Evolutionary conservation across 73 alveolate genomes (phyloP).

Genomic region (Paramecium sexaurelia): DNA sequence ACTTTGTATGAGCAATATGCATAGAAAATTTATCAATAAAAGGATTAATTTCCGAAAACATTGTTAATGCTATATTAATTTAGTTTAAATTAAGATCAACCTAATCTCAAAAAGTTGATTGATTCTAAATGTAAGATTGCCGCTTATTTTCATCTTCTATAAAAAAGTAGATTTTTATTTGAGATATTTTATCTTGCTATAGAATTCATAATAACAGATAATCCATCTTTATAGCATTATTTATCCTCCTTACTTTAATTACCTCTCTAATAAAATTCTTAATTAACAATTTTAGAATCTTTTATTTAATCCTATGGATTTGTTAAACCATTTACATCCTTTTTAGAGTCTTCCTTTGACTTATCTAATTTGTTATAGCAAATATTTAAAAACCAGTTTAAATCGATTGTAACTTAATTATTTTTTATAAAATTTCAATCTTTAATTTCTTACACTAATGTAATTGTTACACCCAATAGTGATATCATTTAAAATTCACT

Average conservation of each 20-base stretch:
- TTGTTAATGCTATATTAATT: not conserved
- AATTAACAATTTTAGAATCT: not conserved
- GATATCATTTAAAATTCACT: not conserved
- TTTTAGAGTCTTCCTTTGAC: not conserved
- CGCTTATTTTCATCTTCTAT: not conserved
- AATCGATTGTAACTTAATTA: not conserved
- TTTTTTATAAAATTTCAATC: not conserved
- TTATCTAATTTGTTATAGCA: not conserved
- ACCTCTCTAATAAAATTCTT: not conserved
- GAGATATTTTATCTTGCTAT: not conserved
- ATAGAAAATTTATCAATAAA: not conserved
- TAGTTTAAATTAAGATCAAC: not conserved
- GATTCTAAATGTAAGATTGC: not conserved
- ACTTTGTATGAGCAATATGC: not conserved
- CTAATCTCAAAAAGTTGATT: not conserved
- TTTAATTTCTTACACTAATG: not conserved
- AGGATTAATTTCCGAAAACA: not conserved
- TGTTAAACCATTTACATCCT: not conserved
- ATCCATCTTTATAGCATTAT: not conserved
- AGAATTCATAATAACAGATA: not conserved
- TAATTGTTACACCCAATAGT: not conserved
- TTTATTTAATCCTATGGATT: not conserved
- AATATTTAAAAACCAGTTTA: not conserved
- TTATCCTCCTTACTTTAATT: not conserved
- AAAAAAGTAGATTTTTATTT: not conserved